Evolutionary conservation across 1,139 yeast species (phyloP).

Genomic region (Suhomyces bokatorum): DNA sequence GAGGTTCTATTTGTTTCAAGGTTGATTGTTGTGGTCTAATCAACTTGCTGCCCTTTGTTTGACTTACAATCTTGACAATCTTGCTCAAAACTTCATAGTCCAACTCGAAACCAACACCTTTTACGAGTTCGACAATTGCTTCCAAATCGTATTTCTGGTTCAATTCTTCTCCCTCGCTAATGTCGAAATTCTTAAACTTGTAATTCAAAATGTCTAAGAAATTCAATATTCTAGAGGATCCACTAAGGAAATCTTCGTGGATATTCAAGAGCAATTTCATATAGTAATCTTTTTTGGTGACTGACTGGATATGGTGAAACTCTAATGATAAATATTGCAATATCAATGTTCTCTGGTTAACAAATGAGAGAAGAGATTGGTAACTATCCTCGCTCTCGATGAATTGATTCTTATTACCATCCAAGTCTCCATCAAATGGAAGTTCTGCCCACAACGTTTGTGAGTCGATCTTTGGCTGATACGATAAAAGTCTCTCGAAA

Average conservation of each 20-base stretch:
- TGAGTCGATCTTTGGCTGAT: constrained; percentile 55
- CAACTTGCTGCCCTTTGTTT: constrained; percentile 22
- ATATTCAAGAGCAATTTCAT: constrained; percentile 50
- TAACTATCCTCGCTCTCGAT: constrained; percentile 38
- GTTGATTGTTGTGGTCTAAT: constrained; percentile 8
- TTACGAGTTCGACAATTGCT: constrained; percentile 28
- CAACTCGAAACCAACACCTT: constrained; percentile 18
- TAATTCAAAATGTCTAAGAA: constrained; percentile 71
- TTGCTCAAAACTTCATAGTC: constrained; percentile 27
- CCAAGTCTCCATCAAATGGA: constrained; percentile 44
- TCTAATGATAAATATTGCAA: constrained; percentile 74
- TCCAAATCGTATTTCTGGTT: constrained; percentile 36
- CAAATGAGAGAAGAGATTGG: constrained; percentile 61
- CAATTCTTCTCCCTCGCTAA: constrained; percentile 40
- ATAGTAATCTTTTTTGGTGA: constrained; percentile 56
- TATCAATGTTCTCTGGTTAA: constrained; percentile 59
- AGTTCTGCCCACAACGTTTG: constrained; percentile 54
- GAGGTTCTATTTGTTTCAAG: background rate
- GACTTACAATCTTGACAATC: constrained; percentile 27
- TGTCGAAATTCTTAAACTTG: constrained; percentile 42
- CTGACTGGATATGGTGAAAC: constrained; percentile 63
- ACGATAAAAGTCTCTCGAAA: constrained; percentile 51
- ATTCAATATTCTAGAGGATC: constrained; percentile 63
- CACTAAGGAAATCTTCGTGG: constrained; percentile 44
- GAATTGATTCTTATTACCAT: constrained; percentile 31